phyloP scores from a whole-genome alignment of 345 rosid species.

The Punica granatum region DNA sequence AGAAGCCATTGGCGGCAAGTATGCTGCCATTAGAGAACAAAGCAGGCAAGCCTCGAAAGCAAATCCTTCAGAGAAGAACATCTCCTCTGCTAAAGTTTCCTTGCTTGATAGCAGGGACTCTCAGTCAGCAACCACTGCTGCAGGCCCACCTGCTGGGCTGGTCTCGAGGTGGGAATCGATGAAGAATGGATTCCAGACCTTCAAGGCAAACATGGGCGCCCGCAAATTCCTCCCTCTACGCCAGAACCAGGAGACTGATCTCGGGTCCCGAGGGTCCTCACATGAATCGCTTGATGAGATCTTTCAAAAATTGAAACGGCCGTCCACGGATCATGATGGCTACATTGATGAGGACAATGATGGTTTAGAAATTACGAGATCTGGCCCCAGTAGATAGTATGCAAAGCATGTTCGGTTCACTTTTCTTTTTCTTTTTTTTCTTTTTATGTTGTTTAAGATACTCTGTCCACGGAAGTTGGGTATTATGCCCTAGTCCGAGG shows the following conservation, averaged over 20 bases:
- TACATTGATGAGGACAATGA: slow-evolving; percentile 32
- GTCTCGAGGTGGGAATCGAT: slow-evolving; percentile 74
- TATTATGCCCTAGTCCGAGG: not conserved
- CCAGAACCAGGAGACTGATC: slow-evolving; percentile 40
- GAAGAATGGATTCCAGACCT: slow-evolving; percentile 77
- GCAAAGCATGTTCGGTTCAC: slow-evolving; percentile 2
- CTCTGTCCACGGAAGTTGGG: not conserved
- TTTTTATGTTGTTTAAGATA: not conserved
- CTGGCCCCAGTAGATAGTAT: slow-evolving; percentile 21
- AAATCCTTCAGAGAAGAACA: slow-evolving; percentile 44
- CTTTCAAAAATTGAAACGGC: slow-evolving; percentile 81
- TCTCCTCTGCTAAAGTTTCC: slow-evolving; percentile 70
- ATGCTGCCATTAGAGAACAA: slow-evolving; percentile 79
- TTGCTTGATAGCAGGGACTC: slow-evolving; percentile 49
- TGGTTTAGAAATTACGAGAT: slow-evolving; percentile 13
- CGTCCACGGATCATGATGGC: slow-evolving; percentile 32
- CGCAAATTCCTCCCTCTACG: slow-evolving; percentile 61
- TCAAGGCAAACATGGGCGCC: slow-evolving; percentile 70
- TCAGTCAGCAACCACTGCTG: slow-evolving; percentile 19
- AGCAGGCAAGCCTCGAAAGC: slow-evolving; percentile 39
- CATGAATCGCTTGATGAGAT: slow-evolving; percentile 70
- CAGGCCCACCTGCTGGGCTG: slow-evolving; percentile 44
- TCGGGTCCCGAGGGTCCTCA: slow-evolving; percentile 22
- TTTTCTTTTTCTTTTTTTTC: not conserved
- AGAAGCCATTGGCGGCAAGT: slow-evolving; percentile 81